Base-by-base conservation (phyloP, 306 rosid genomes). In the Quercus berberidifolia region DNA sequence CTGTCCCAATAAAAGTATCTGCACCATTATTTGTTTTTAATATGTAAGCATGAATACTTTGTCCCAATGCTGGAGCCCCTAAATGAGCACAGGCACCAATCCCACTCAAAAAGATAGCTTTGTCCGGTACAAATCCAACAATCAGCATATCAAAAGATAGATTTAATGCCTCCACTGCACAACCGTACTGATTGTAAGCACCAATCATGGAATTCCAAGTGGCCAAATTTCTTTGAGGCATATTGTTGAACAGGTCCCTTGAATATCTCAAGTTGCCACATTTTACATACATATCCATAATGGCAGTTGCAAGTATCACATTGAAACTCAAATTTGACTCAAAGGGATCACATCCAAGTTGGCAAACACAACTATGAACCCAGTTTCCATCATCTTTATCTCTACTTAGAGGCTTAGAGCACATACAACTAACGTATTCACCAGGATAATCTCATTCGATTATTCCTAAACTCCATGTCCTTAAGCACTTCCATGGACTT, bases 381-480 rank as follows among this genome's bases (percentile, higher is more conserved):
- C 83, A 63, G 58, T 72, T 79, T 67, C 97, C 98, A 4, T 90
- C 58, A 55, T 83, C 81, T n/a, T 92, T 52, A 86, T 90, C 92
- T 78, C 91, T 81, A 49, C 86, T 81, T 35, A 38, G 89, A 70
- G 96, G 41, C 86, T 81, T 35, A 38, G 89, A 70, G 96, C 96
- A 82, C 94, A 89, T 19, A 97, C 98, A 51, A 85, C 84, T 80
- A 90, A 71, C 75, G 82, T 96, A 82, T 86, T 88, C 76, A 91
- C 94, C 90, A 90, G 81, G 31, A 92, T 89, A 21, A 92, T 85
- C 80, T 94, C 97, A 83, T 89, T 94, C 12, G 97, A 90, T 83
- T 85, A 64, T 83, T 78, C 71, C 75, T 80, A 58, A 59, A 49
- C 3, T 74, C 87, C 97, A 89, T 94, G 8, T 86, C 86, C 64